Evolutionary conservation across 495 filamentous ascomycete genomes (phyloP), one percentile per base, ranked within the genome.

Genomic region (Durotheca rogersii): DNA sequence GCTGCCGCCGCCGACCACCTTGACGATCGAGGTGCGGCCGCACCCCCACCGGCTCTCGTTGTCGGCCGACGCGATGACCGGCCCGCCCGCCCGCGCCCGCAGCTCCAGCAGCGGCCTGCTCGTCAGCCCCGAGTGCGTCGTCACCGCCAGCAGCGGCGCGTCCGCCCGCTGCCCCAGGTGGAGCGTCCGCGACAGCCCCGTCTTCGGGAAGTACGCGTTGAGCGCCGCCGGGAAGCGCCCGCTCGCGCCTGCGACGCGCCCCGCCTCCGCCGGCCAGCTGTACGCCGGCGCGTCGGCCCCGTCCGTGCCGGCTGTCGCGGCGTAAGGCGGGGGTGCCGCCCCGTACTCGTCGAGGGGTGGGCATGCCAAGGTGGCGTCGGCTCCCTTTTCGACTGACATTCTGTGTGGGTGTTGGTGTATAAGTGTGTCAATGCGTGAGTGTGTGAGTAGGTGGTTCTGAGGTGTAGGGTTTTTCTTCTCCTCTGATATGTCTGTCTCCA

Each of bases 91-190:
- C 12, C 12, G 46, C 9, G 53, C 31, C 38, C 54, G 56, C 16
- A 67, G 21, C n/a, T 52, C 51, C 12, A 65, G 15, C 25, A 57
- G 38, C 27, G 47, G 53, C 16, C 61, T 61, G 6, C 48, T 47
- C 12, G 56, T 44, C 11, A 41, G 36, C 0, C 50, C 56, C 11
- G 23, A 43, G 19, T 58, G 50, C 44, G 49, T 48, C 1, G 34
- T 31, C 17, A 51, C 47, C 1, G 53, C 53, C 39, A 55, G 59
- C 15, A 55, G 51, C n/a, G 42, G 54, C 3, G 48, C 29, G n/a
- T 60, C 48, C 35, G 46, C 51, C 17, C 53, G 58, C 15, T 56
- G 51, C 3, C 61, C 64, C 0, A 67, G 41, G 19, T 60, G 18
- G 23, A 60, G 50, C 25, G 30, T 40, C 18, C 25, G 51, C 0